Evolutionary conservation across 2,329 filamentous ascomycete genomes (phyloP).

Genomic region (Penicillium concentricum): DNA sequence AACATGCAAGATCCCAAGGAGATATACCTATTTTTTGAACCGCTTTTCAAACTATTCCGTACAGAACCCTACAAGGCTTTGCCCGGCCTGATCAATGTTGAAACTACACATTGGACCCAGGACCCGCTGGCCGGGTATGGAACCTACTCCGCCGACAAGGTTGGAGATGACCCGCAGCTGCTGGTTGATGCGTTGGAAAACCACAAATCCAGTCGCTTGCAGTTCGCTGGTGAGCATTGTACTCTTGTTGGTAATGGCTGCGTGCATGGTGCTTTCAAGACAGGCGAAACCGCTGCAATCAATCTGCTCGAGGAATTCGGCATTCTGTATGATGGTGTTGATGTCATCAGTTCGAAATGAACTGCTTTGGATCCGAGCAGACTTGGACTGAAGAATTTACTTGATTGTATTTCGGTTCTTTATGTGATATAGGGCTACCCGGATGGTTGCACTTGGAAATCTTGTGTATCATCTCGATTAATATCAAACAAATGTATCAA

Average conservation of each 20-base stretch:
- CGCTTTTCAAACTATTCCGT: slow-evolving; percentile 45
- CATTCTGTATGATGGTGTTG: slow-evolving; percentile 17
- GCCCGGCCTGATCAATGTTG: slow-evolving; percentile 40
- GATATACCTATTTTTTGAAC: slow-evolving; percentile 46
- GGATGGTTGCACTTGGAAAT: not conserved
- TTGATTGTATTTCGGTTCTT: not conserved
- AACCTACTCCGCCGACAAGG: slow-evolving; percentile 46
- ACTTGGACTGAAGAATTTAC: slow-evolving; percentile 25
- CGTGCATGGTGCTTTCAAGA: slow-evolving; percentile 47
- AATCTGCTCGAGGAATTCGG: slow-evolving; percentile 41
- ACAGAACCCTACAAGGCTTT: slow-evolving; percentile 47
- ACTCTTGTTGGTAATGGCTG: slow-evolving; percentile 44
- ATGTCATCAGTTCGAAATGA: not conserved
- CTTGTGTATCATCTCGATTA: not conserved
- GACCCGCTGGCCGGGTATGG: slow-evolving; percentile 47
- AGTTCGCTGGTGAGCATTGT: slow-evolving; percentile 46
- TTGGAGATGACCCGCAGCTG: slow-evolving; percentile 43
- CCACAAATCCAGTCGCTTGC: slow-evolving; percentile 37
- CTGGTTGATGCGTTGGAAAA: slow-evolving; percentile 39
- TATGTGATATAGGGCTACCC: not conserved
- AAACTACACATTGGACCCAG: slow-evolving; percentile 47
- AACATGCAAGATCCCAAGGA: slow-evolving; percentile 40
- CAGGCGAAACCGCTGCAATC: slow-evolving; percentile 43
- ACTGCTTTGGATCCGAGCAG: not conserved
- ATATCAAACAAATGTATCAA: not conserved